A percentile compares a stretch with the other conserved stretches of the same genome.
phyloP scores from a whole-genome alignment of 169 alveolate species.

The Prorocentrum cordatum region DNA sequence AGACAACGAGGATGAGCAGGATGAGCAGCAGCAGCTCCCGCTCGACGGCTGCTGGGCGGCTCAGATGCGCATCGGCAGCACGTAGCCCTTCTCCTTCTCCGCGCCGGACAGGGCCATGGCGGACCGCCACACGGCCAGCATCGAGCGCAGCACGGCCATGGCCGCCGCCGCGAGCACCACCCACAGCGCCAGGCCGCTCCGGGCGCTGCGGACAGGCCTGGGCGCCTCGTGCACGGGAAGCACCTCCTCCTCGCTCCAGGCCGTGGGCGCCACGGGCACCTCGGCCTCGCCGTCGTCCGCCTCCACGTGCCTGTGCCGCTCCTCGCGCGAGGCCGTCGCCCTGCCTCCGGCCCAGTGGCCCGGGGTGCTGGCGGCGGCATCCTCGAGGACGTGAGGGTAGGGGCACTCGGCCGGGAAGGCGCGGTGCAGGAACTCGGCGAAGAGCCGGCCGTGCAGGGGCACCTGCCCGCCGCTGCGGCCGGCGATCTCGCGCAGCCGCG shows the following conservation, averaged over 20 bases:
- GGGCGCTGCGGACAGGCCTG: no score
- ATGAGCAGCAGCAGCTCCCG: no score
- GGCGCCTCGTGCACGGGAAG: not conserved
- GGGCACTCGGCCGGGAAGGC: slow-evolving; percentile 63
- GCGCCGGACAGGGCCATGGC: no score
- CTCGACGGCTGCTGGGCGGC: no score
- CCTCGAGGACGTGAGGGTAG: slow-evolving; percentile 3
- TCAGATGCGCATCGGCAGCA: no score
- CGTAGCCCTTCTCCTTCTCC: no score
- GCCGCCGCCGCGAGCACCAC: no score
- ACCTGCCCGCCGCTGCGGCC: slow-evolving; percentile 18
- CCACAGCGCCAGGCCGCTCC: no score
- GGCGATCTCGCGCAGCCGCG: slow-evolving; percentile 11
- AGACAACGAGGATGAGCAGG: no score
- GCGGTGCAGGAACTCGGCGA: slow-evolving; percentile 28
- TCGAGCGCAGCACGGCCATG: no score
- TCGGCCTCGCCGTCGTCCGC: not conserved
- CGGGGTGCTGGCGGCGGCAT: not conserved
- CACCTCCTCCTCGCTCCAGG: slow-evolving; percentile 11
- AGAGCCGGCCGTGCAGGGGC: slow-evolving; percentile 35
- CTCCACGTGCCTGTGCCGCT: not conserved
- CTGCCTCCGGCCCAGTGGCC: not conserved
- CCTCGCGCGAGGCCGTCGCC: not conserved
- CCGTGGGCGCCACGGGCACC: not conserved
- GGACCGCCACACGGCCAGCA: no score